These are phyloP conservation scores for Tubosaeta sp. DNA, from an alignment of 768 basidiomycete species.

Conservation along the genomic window DNA sequence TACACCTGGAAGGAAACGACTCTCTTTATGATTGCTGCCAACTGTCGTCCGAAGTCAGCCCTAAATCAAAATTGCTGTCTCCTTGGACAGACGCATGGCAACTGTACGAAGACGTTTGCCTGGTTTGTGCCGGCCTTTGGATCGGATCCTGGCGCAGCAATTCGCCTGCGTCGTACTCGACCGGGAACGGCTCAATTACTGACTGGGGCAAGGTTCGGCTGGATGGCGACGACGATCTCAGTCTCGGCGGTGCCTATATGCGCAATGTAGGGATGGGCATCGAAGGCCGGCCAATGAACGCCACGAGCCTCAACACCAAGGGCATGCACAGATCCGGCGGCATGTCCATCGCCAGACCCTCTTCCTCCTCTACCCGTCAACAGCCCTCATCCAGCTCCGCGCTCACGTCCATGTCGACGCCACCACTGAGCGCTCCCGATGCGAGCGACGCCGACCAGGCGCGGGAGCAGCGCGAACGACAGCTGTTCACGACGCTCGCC, in stretches of 20 bases:
- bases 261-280: constrained; percentile 67
- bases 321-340: constrained; percentile 42
- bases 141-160: constrained; percentile 59
- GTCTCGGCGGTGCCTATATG: constrained; percentile 39
- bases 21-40: constrained; percentile 32
- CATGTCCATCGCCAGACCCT: constrained; percentile 35
- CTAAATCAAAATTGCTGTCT: constrained; percentile 40
- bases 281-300: constrained; percentile 49
- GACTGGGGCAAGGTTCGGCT: constrained; percentile 57
- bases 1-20: constrained; percentile 46
- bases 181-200: constrained; percentile 38
- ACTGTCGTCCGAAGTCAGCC: constrained; percentile 25
- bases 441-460: constrained; percentile 2
- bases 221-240: constrained; percentile 65
- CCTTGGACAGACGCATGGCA: constrained; percentile 75
- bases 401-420: not conserved
- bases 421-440: not conserved
- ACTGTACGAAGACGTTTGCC: constrained; percentile 80
- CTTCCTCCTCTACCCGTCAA: constrained; percentile 19
- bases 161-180: constrained; percentile 45
- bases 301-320: constrained; percentile 30
- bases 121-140: constrained; percentile 82
- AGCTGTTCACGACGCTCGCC: constrained; percentile 47
- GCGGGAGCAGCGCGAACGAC: constrained; percentile 33
- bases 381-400: constrained; percentile 31